Evolutionary conservation across 345 rosid species (phyloP).

Genomic region (Citrus trifoliata): DNA sequence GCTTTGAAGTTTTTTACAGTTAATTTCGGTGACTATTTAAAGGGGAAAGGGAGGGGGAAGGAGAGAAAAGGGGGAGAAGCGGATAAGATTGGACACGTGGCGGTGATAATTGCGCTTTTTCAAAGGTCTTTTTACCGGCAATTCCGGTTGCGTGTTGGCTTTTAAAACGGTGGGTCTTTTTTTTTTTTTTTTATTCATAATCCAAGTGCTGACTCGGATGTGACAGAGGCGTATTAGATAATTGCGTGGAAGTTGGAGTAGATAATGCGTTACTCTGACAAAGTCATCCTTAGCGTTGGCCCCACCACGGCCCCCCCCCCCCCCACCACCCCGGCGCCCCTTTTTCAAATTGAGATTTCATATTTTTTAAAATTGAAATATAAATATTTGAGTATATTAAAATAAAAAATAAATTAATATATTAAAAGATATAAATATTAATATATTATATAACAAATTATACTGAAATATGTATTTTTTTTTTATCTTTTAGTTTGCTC

Average conservation of each 20-base stretch:
- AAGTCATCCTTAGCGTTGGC: background rate
- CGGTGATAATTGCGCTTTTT: background rate
- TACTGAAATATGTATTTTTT: too few species aligned
- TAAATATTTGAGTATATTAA: too few species aligned
- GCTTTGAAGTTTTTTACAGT: background rate
- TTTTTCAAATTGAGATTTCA: too few species aligned
- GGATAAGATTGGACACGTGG: conserved; percentile 39
- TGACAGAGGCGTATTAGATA: background rate
- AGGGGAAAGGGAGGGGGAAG: background rate
- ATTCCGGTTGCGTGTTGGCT: conserved; percentile 15
- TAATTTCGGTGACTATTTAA: background rate
- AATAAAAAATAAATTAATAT: too few species aligned
- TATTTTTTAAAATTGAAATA: too few species aligned
- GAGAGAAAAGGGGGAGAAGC: background rate
- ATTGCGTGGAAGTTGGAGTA: background rate
- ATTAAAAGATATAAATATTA: too few species aligned
- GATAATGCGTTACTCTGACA: background rate
- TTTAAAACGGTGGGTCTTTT: background rate
- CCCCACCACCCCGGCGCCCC: too few species aligned
- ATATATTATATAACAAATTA: too few species aligned
- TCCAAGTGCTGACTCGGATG: background rate
- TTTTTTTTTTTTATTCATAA: background rate
- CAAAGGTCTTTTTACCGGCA: conserved; percentile 11
- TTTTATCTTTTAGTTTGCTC: too few species aligned
- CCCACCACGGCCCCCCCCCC: too few species aligned